These are phyloP conservation scores for Nosema muscidifuracis DNA, from an alignment of 371 early-diverging fungal species.

Conservation along the genomic window DNA sequence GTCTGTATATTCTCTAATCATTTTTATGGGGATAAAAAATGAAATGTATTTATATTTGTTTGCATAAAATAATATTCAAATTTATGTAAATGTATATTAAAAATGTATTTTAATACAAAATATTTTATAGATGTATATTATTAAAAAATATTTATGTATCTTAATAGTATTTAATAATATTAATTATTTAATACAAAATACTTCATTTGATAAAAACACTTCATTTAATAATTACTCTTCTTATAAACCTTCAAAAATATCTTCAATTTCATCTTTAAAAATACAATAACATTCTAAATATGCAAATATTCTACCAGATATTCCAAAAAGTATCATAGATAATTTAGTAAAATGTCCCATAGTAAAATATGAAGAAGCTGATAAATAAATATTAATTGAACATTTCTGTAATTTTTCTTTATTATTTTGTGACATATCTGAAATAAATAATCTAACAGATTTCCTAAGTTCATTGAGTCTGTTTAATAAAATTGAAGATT, in stretches of 20 bases:
- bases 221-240: not conserved
- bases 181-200: too few species aligned
- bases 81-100: too few species aligned
- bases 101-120: too few species aligned
- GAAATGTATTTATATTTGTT: too few species aligned
- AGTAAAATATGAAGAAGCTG: not conserved
- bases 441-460: not conserved
- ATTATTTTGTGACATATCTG: not conserved
- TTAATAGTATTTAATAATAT: too few species aligned
- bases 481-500: not conserved
- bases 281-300: not conserved
- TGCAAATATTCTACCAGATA: not conserved
- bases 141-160: too few species aligned
- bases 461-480: not conserved
- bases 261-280: conserved; percentile 1
- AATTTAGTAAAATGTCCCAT: conserved; percentile 3
- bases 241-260: conserved; percentile 7
- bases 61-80: too few species aligned
- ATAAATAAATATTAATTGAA: not conserved
- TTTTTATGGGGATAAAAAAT: too few species aligned
- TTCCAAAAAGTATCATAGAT: not conserved
- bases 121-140: too few species aligned
- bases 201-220: too few species aligned
- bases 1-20: conserved; percentile 1
- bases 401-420: not conserved